These are phyloP conservation scores for Chlamydomonas reinhardtii DNA, from an alignment of 163 green algal species.

Conservation along the genomic window DNA sequence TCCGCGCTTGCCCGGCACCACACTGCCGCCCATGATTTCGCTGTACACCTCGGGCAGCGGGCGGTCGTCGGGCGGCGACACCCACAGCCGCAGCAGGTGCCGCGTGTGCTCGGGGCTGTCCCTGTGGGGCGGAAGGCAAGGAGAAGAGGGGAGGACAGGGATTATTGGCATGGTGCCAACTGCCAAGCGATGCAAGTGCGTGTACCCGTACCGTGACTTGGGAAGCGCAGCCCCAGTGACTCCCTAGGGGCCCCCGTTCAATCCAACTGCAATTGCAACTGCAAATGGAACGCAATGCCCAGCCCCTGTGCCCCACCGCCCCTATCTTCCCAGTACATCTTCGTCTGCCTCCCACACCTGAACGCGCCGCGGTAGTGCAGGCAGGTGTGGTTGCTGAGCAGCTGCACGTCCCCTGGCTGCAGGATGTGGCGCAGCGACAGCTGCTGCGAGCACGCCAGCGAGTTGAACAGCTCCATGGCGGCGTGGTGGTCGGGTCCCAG, in stretches of 20 bases:
- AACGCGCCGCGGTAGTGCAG: conserved; percentile 83
- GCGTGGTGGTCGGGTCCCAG: conserved; percentile 63
- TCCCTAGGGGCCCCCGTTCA: no score
- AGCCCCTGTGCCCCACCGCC: no score
- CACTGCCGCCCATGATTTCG: conserved; percentile 72
- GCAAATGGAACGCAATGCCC: no score
- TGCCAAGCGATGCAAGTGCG: no score
- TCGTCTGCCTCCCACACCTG: no score
- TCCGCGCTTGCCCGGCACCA: conserved; percentile 71
- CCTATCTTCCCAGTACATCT: no score
- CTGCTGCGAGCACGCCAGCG: conserved; percentile 64
- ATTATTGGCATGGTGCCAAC: no score
- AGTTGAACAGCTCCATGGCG: conserved; percentile 76
- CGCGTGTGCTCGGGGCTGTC: conserved; percentile 64
- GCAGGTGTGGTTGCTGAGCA: conserved; percentile 89
- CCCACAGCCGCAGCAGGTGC: conserved; percentile 89
- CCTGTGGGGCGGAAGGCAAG: neutral
- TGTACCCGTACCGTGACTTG: no score
- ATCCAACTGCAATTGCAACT: no score
- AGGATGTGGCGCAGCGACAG: conserved; percentile 81
- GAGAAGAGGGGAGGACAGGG: no score
- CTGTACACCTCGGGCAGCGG: conserved; percentile 74
- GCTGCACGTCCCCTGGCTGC: conserved; percentile 88
- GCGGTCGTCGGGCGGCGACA: conserved; percentile 71
- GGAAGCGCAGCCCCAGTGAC: no score